Percentiles rank a stretch among this genome's conserved stretches.
phyloP scores from a whole-genome alignment of 2,329 filamentous ascomycete genomes.

The Lomentospora prolificans region DNA sequence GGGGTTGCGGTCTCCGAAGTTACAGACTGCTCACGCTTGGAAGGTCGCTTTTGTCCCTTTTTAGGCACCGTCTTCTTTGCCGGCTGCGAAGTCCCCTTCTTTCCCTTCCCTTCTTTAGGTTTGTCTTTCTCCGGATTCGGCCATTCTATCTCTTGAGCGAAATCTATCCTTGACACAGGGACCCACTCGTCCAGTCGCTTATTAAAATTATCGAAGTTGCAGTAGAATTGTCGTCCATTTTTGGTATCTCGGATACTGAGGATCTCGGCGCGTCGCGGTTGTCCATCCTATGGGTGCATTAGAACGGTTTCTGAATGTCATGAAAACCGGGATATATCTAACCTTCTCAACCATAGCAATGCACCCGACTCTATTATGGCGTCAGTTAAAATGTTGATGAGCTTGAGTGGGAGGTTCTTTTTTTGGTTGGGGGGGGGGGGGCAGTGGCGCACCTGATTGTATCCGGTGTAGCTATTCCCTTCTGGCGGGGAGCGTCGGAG shows the following conservation, averaged over 20 bases:
- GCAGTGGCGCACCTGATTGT: conserved; percentile 58
- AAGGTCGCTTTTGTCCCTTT: conserved; percentile 44
- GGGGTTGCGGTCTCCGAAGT: conserved; percentile 40
- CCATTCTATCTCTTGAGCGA: conserved; percentile 90
- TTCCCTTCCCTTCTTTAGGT: conserved; percentile 65
- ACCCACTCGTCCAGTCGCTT: conserved; percentile 85
- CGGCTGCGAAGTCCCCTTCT: conserved; percentile 50
- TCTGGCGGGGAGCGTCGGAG: conserved; percentile 52
- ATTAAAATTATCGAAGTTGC: conserved; percentile 98
- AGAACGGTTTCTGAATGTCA: no score
- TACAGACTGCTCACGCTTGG: conserved; percentile 46
- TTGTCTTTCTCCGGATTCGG: conserved; percentile 80
- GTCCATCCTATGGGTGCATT: conserved; percentile 48
- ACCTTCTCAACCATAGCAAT: conserved; percentile 50
- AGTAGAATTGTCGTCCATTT: conserved; percentile 82
- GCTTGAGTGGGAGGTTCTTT: no score
- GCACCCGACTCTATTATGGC: conserved; percentile 35
- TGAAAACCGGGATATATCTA: no score
- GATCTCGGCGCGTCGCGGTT: conserved; percentile 86
- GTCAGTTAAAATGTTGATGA: conserved; percentile 1
- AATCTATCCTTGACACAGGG: conserved; percentile 68
- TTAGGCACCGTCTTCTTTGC: conserved; percentile 50
- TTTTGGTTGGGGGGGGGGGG: no score
- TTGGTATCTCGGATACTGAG: conserved; percentile 88
- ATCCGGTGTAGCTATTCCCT: conserved; percentile 73